A percentile compares a stretch with the other conserved stretches of the same genome.
These are phyloP conservation scores for Phoenix dactylifera DNA, from an alignment of 176 grass and related monocot species.

Conservation along the genomic window DNA sequence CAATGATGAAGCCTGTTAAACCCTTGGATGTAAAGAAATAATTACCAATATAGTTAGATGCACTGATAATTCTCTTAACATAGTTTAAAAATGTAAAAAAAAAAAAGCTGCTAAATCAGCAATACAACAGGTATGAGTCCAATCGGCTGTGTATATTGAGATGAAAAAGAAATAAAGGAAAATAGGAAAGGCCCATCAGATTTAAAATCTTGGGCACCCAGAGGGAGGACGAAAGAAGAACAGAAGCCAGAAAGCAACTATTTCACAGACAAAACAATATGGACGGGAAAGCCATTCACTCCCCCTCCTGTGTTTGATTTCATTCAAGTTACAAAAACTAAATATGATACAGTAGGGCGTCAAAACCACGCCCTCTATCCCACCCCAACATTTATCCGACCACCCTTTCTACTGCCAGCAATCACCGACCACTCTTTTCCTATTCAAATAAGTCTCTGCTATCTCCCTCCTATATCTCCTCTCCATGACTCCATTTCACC, in stretches of 20 bases:
- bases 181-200: not conserved
- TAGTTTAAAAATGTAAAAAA: too few relatives aligned
- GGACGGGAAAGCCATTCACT: slow-evolving; percentile 54
- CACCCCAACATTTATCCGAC: too few relatives aligned
- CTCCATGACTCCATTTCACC: slow-evolving; percentile 52
- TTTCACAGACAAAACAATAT: slow-evolving; percentile 33
- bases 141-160: too few relatives aligned
- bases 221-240: slow-evolving; percentile 10
- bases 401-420: not conserved
- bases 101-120: too few relatives aligned
- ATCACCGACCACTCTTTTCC: not conserved
- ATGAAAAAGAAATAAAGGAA: not conserved
- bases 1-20: too few relatives aligned
- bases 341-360: slow-evolving; percentile 65
- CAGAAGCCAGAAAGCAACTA: slow-evolving; percentile 19
- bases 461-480: slow-evolving; percentile 56
- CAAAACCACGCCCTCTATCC: not conserved
- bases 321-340: slow-evolving; percentile 53
- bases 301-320: slow-evolving; percentile 28
- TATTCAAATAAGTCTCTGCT: slow-evolving; percentile 11
- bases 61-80: too few relatives aligned
- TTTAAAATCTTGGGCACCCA: not conserved
- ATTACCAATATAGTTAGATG: too few relatives aligned
- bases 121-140: too few relatives aligned
- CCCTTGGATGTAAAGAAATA: too few relatives aligned